phyloP scores from a whole-genome alignment of 495 filamentous ascomycete species.

The Tetracladium setigerum region DNA sequence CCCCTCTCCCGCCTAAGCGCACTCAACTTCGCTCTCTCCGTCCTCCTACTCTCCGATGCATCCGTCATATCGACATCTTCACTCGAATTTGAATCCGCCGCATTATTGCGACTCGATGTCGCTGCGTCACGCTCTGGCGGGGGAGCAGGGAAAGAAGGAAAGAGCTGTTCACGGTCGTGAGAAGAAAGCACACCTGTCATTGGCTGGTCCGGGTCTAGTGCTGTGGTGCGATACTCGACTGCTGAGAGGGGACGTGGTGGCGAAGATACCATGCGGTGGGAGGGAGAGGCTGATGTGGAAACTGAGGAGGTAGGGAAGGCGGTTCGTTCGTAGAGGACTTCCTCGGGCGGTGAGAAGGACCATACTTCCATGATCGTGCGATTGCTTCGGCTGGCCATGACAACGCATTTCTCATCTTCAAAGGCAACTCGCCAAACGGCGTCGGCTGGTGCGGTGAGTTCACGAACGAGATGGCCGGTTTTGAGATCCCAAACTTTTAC shows the following conservation, averaged over 20 bases:
- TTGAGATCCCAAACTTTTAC: slow-evolving; percentile 97
- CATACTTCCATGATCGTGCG: slow-evolving; percentile 98
- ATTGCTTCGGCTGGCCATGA: slow-evolving; percentile 76
- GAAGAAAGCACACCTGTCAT: slow-evolving; percentile 11
- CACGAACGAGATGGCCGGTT: slow-evolving; percentile 81
- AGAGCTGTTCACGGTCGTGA: no score
- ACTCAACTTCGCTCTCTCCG: no score
- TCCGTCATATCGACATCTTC: slow-evolving; percentile 20
- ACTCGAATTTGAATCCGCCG: neutral
- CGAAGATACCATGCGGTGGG: slow-evolving; percentile 12
- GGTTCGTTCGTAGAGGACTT: slow-evolving; percentile 39
- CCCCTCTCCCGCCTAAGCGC: no score
- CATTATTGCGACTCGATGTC: neutral
- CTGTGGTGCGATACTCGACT: slow-evolving; percentile 13
- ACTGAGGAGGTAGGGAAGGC: neutral
- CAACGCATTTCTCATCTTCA: slow-evolving; percentile 95
- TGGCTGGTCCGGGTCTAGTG: slow-evolving; percentile 10
- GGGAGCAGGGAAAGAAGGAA: no score
- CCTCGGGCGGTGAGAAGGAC: slow-evolving; percentile 83
- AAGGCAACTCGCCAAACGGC: slow-evolving; percentile 97
- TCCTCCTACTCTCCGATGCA: neutral
- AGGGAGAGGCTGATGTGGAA: neutral
- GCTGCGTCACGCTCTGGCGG: neutral
- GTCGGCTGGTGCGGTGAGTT: slow-evolving; percentile 82
- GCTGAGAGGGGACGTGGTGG: slow-evolving; percentile 16